Conservation (phyloP, 169 alveolate species). For the Plasmodium falciparum region DNA sequence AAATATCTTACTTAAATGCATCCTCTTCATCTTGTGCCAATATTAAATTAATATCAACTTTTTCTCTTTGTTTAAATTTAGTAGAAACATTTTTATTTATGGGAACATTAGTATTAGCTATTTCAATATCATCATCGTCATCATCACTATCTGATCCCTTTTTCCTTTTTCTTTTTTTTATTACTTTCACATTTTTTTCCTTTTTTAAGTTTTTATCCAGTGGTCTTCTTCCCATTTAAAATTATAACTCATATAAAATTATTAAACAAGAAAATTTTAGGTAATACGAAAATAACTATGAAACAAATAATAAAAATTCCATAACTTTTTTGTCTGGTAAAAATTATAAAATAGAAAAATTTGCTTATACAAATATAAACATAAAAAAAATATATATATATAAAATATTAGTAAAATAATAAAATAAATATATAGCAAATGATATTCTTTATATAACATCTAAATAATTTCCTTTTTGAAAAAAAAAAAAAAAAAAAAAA, state of each 20-base stretch:
- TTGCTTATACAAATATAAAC: background rate
- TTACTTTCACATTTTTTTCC: conserved; percentile 18
- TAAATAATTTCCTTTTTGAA: no score
- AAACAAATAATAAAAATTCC: no score
- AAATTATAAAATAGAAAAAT: background rate
- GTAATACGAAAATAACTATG: no score
- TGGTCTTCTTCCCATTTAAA: conserved; percentile 69
- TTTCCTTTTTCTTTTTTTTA: conserved; percentile 68
- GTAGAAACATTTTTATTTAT: conserved; percentile 52
- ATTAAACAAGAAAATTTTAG: no score
- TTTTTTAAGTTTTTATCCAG: conserved; percentile 21
- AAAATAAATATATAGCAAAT: no score
- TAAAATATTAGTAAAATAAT: background rate
- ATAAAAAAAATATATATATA: background rate
- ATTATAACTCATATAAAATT: background rate
- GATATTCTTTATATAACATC: no score
- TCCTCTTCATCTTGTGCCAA: conserved; percentile 86
- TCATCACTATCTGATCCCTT: conserved; percentile 71
- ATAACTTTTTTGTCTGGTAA: background rate
- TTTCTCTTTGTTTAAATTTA: conserved; percentile 80
- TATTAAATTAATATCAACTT: conserved; percentile 81
- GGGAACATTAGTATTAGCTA: conserved; percentile 28
- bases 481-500: no score
- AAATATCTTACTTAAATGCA: conserved; percentile 78
- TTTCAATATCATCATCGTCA: conserved; percentile 69